Evolutionary conservation across 768 basidiomycete species (phyloP).

Genomic region (Chlorophyllum brunneum): DNA sequence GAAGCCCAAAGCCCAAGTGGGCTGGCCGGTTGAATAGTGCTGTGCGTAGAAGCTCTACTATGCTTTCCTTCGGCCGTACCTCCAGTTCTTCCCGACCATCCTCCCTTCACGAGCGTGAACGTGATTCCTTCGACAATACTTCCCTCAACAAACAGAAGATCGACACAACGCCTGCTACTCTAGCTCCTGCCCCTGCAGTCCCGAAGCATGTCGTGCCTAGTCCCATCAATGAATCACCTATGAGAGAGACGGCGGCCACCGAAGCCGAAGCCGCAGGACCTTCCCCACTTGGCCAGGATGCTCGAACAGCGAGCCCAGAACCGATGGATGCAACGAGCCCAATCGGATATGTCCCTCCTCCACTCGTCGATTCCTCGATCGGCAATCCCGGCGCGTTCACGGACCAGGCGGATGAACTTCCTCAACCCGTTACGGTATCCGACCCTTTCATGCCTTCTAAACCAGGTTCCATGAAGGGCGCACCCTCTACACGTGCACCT

Average conservation of each 20-base stretch:
- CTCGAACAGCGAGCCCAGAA: slow-evolving; percentile 16
- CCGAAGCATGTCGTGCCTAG: slow-evolving; percentile 35
- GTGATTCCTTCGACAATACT: slow-evolving; percentile 18
- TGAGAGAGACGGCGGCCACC: slow-evolving; percentile 47
- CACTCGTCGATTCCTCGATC: slow-evolving; percentile 32
- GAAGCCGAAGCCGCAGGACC: slow-evolving; percentile 29
- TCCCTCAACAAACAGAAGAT: slow-evolving; percentile 21
- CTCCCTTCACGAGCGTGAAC: slow-evolving; percentile 14
- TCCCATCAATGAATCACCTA: slow-evolving; percentile 70
- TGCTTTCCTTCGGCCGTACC: slow-evolving; percentile 40
- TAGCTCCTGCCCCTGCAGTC: slow-evolving; percentile 17
- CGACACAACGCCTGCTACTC: slow-evolving; percentile 21
- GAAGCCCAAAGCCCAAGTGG: slow-evolving; percentile 44
- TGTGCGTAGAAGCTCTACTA: slow-evolving; percentile 59
- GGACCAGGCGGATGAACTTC: slow-evolving; percentile 40
- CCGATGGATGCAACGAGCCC: slow-evolving; percentile 22
- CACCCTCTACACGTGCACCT: slow-evolving; percentile 12
- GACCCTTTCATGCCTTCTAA: slow-evolving; percentile 26
- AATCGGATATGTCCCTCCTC: slow-evolving; percentile 34
- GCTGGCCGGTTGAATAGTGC: slow-evolving; percentile 52
- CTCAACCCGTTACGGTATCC: slow-evolving; percentile 23
- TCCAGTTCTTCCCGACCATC: slow-evolving; percentile 26
- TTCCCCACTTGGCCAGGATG: slow-evolving; percentile 39
- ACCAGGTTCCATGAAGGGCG: slow-evolving; percentile 16
- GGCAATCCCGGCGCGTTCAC: slow-evolving; percentile 50